Percentiles rank a stretch among this genome's conserved stretches.
These are phyloP conservation scores for Boletus reticulatus DNA, from an alignment of 768 basidiomycete species.

Conservation along the genomic window DNA sequence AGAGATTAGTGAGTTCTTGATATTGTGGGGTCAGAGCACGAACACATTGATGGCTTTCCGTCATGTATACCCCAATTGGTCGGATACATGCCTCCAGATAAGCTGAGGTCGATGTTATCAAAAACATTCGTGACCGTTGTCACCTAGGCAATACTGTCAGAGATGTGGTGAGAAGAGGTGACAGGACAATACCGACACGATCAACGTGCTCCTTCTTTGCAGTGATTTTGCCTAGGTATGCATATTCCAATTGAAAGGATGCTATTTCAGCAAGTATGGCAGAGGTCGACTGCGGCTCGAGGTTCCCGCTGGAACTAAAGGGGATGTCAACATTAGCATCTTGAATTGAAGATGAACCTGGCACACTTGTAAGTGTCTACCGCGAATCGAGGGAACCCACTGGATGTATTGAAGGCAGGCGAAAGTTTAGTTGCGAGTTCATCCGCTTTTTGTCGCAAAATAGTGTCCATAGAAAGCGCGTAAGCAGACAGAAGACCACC, in stretches of 20 bases:
- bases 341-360: neutral
- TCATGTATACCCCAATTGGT: constrained; percentile 50
- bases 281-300: constrained; percentile 29
- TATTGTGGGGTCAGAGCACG: constrained; percentile 17
- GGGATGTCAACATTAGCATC: neutral
- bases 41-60: constrained; percentile 48
- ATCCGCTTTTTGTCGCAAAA: constrained; percentile 68
- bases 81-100: constrained; percentile 64
- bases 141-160: constrained; percentile 34
- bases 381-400: constrained; percentile 68
- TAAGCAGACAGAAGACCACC: constrained; percentile 86
- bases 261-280: constrained; percentile 76
- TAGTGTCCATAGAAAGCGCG: constrained; percentile 61
- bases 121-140: constrained; percentile 48
- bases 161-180: too few species aligned
- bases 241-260: constrained; percentile 80
- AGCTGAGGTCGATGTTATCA: constrained; percentile 42
- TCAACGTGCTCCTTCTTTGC: constrained; percentile 63
- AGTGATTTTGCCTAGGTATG: constrained; percentile 77
- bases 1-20: neutral
- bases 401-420: constrained; percentile 66
- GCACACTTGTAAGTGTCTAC: constrained; percentile 65
- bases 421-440: constrained; percentile 75
- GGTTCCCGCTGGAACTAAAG: constrained; percentile 2
- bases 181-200: constrained; percentile 38